Base-by-base conservation (phyloP, 305 asterid species). In the Petunia hybrid region DNA sequence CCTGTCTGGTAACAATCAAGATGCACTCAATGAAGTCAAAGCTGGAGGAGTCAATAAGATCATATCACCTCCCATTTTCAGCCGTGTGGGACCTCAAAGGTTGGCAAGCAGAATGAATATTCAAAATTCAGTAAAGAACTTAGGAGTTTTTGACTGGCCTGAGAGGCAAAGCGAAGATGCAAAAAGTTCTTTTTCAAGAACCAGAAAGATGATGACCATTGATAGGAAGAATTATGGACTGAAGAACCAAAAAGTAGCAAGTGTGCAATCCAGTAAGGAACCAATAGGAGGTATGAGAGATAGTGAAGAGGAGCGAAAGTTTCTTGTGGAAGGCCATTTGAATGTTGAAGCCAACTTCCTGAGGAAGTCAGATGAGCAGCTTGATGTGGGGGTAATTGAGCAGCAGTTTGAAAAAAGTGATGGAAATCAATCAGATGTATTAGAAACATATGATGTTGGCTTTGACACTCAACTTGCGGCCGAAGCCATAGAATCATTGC, bases 401-500 rank as follows among this genome's bases (percentile, higher is more conserved):
- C 80, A 79, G 40, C 80, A 62, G 12, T 69, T 57, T 64, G 92
- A 85, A 84, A 80, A 84, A 22, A 22, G 31, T 60, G 87, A 68
- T 77, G 87, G 82, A 71, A 53, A 69, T 66, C 68, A 35, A 80
- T 66, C 76, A 74, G 66, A 78, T 70, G 51, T 66, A 42, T 85
- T 80, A 53, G 93, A 87, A 48, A 83, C 76, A 9, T 87, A 80
- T n/a, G 91, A 85, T 84, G 85, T 91, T 79, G 98, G 98, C 35
- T 67, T 86, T 84, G 92, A 90, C 85, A 95, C 98, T 84, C 99
- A 93, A 86, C 85, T 93, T 76, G 98, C 99, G 59, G 97, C 93
- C 82, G 99, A 93, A 91, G 99, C 97, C 76, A 93, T 95, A 97
- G 92, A 92, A 90, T 88, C 88, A 64, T 88, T 95, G 84, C 45